Percentiles rank a stretch among this genome's conserved stretches.
Conservation (phyloP, 2,329 filamentous ascomycete species). For the Fusarium sp. region DNA sequence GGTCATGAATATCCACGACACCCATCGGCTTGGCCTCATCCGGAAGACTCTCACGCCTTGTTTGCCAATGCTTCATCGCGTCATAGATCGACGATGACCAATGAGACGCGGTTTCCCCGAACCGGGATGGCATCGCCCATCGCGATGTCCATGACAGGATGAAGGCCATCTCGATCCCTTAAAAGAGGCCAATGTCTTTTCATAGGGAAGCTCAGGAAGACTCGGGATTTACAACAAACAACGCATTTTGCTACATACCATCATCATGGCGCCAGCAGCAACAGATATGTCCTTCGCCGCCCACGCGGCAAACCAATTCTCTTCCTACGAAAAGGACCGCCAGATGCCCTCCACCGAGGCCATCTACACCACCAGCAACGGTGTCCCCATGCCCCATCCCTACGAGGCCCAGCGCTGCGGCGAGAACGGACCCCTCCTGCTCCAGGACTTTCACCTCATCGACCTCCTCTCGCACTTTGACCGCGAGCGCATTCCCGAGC, state of each 20-base stretch:
- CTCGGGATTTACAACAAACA: neutral
- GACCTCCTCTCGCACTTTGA: constrained; percentile 72
- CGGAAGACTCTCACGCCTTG: neutral
- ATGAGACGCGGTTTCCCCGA: neutral
- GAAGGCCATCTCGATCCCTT: neutral
- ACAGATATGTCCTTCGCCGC: constrained; percentile 52
- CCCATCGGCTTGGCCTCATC: neutral
- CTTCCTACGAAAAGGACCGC: constrained; percentile 55
- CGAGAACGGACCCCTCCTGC: constrained; percentile 68
- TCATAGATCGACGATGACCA: constrained; percentile 23
- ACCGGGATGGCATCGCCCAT: neutral
- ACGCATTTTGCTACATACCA: neutral
- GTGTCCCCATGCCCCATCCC: constrained; percentile 67
- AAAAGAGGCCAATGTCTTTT: neutral
- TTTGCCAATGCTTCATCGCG: constrained; percentile 12
- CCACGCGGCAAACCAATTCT: constrained; percentile 52
- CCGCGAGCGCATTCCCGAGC: constrained; percentile 71
- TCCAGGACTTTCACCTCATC: constrained; percentile 72
- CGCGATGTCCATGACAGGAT: neutral
- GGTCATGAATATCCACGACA: constrained; percentile 8
- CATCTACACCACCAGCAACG: constrained; percentile 68
- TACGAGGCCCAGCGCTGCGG: constrained; percentile 68
- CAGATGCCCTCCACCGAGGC: constrained; percentile 52
- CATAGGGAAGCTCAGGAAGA: neutral
- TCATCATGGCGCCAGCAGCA: constrained; percentile 41